These are phyloP conservation scores for Symmetrospora coprosmae DNA, from an alignment of 768 basidiomycete species.

Conservation along the genomic window DNA sequence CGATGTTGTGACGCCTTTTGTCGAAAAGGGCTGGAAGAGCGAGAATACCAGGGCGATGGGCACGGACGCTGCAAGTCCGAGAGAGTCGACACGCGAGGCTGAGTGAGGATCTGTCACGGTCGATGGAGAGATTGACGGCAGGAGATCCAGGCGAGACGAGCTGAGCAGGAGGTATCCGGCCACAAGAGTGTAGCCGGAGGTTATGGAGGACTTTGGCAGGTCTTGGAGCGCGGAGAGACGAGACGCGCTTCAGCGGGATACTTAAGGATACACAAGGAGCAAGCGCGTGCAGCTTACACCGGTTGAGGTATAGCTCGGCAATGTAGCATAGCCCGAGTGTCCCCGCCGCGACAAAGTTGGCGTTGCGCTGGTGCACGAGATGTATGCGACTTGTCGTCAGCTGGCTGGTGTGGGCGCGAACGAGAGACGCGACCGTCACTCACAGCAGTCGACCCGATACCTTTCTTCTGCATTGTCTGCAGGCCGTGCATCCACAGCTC, in stretches of 20 bases:
- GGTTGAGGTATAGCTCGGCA: constrained; percentile 13
- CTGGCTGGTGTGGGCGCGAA: not conserved
- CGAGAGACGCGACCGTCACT: not conserved
- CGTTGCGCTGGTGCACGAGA: not conserved
- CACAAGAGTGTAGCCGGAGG: not conserved
- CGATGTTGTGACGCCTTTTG: not conserved
- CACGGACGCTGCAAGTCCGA: not conserved
- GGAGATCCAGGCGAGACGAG: not conserved
- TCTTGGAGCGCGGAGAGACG: not conserved
- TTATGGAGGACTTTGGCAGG: not conserved
- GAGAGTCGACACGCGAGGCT: not conserved
- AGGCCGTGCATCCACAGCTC: constrained; percentile 26
- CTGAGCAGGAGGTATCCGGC: constrained; percentile 17
- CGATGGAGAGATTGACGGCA: not conserved
- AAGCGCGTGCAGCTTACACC: not conserved
- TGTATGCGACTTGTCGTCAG: not conserved
- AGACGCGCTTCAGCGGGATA: not conserved
- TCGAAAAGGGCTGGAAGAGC: not conserved
- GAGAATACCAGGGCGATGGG: not conserved
- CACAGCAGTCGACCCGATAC: constrained; percentile 1
- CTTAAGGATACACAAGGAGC: not conserved
- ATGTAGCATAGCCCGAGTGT: constrained; percentile 2
- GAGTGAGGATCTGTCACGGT: not conserved
- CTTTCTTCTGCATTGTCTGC: constrained; percentile 1
- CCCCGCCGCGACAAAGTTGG: constrained; percentile 10